Percentiles rank a stretch among this genome's conserved stretches.
Evolutionary conservation across 352 stramenopile species (phyloP).

Genomic region (Phytophthora litchii): DNA sequence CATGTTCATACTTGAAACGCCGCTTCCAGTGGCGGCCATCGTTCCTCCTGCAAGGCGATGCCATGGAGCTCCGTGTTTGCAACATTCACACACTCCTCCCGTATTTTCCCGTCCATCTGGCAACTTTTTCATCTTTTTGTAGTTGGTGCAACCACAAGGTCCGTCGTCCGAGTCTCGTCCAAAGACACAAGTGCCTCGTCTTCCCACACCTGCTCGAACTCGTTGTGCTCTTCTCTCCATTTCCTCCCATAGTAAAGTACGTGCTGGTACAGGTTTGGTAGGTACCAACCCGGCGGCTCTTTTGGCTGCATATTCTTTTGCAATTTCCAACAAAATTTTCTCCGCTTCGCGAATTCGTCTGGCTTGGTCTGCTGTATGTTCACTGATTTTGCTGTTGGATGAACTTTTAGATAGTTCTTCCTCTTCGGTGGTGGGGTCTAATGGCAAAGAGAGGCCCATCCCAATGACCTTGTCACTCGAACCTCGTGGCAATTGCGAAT

Average conservation of each 20-base stretch:
- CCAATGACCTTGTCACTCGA: constrained; percentile 21
- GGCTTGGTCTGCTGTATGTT: constrained; percentile 22
- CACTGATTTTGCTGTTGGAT: constrained; percentile 6
- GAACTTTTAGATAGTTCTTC: constrained; percentile 27
- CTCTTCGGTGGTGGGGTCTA: constrained; percentile 31
- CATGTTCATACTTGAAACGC: constrained; percentile 9
- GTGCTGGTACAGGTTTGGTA: constrained; percentile 67
- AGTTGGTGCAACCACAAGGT: constrained; percentile 64
- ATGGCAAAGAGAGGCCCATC: constrained; percentile 5
- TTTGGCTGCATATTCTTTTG: constrained; percentile 85
- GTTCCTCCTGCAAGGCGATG: constrained; percentile 63
- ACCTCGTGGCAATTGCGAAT: constrained; percentile 32
- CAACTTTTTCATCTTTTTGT: constrained; percentile 55
- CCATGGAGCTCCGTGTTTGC: constrained; percentile 71
- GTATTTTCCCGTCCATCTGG: constrained; percentile 48
- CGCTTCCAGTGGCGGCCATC: constrained; percentile 38
- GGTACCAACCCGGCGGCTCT: constrained; percentile 74
- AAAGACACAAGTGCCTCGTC: constrained; percentile 71
- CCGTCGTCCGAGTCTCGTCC: constrained; percentile 45
- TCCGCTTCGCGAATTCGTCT: constrained; percentile 63
- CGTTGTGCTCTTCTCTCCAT: constrained; percentile 55
- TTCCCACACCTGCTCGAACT: constrained; percentile 34
- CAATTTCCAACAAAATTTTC: constrained; percentile 73
- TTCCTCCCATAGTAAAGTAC: constrained; percentile 84
- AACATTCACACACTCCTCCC: constrained; percentile 72